Evolutionary conservation across 768 basidiomycete species (phyloP).

Genomic region (Xerocomellus amylosporus): DNA sequence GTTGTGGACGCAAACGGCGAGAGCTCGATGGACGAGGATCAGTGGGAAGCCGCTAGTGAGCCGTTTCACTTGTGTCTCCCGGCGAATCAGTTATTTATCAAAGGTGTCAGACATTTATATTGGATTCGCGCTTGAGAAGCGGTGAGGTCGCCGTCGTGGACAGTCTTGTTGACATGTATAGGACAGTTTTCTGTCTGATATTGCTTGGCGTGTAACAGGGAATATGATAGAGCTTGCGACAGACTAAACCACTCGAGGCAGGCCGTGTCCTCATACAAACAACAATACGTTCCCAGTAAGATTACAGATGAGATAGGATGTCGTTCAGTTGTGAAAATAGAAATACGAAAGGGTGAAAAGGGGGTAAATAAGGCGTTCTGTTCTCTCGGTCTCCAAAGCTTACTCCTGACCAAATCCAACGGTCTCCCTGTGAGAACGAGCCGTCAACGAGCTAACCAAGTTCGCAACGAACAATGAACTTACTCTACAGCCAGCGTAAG

Average conservation of each 20-base stretch:
- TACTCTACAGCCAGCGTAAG: conserved; percentile 91
- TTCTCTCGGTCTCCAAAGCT: conserved; percentile 13
- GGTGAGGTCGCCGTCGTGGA: conserved; percentile 19
- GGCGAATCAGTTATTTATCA: conserved; percentile 4
- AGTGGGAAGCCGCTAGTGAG: conserved; percentile 99
- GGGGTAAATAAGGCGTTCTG: conserved; percentile 15
- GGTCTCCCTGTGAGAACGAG: conserved; percentile 61
- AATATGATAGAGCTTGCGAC: conserved; percentile 1
- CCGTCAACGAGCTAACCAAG: conserved; percentile 16
- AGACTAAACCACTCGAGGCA: neutral
- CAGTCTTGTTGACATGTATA: neutral
- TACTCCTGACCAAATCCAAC: conserved; percentile 94
- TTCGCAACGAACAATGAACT: conserved; percentile 35
- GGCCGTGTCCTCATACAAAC: conserved; percentile 2
- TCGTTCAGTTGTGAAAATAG: conserved; percentile 9
- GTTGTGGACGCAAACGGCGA: conserved; percentile 84
- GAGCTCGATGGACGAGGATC: conserved; percentile 90
- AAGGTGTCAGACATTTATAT: conserved; percentile 76
- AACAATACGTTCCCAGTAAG: conserved; percentile 22
- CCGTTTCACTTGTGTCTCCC: conserved; percentile 13
- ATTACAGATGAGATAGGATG: conserved; percentile 33
- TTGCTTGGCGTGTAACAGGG: conserved; percentile 1
- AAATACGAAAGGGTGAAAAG: neutral
- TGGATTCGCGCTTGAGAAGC: conserved; percentile 88
- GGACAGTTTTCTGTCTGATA: conserved; percentile 4